Percentiles rank a stretch among this genome's conserved stretches.
These are phyloP conservation scores for Thielaviopsis musarum DNA, from an alignment of 2,329 filamentous ascomycete genomes.

Conservation along the genomic window DNA sequence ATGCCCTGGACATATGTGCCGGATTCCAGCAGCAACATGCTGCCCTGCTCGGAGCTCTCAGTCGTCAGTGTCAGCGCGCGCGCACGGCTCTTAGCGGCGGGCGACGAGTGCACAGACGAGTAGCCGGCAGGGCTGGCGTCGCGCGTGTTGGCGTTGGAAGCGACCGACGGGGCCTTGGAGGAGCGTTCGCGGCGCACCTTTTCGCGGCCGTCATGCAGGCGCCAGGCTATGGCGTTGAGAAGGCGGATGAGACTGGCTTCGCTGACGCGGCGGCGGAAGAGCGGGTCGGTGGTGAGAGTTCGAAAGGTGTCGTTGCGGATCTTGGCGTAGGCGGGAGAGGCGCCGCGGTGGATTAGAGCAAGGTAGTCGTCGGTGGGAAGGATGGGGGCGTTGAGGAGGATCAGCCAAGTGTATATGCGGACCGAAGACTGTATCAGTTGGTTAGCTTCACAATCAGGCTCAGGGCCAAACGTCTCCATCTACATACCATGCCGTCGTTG, in stretches of 20 bases:
- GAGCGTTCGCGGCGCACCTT: constrained; percentile 23
- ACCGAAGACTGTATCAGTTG: constrained; percentile 52
- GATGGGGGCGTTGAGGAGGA: constrained; percentile 75
- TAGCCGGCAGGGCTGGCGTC: not conserved
- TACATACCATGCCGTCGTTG: constrained; percentile 59
- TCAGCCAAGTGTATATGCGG: constrained; percentile 91
- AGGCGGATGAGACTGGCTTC: constrained; percentile 90
- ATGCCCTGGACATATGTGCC: constrained; percentile 96
- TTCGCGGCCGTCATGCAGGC: constrained; percentile 61
- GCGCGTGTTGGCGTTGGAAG: constrained; percentile 17
- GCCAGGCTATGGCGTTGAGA: constrained; percentile 91
- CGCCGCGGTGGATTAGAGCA: constrained; percentile 74
- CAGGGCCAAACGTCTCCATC: constrained; percentile 15
- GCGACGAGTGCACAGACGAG: constrained; percentile 11
- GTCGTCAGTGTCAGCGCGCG: constrained; percentile 43
- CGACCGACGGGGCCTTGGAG: constrained; percentile 14
- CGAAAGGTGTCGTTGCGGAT: constrained; percentile 98
- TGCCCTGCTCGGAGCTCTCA: constrained; percentile 41
- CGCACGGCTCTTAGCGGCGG: constrained; percentile 30
- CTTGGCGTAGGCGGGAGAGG: constrained; percentile 88
- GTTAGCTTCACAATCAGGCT: not conserved
- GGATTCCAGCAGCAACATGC: constrained; percentile 39
- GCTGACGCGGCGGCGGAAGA: constrained; percentile 87
- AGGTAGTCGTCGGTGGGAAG: constrained; percentile 80
- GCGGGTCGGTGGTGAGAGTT: constrained; percentile 87